These are phyloP conservation scores for Taxillus chinensis DNA, from an alignment of 164 flowering plant species.

Conservation along the genomic window DNA sequence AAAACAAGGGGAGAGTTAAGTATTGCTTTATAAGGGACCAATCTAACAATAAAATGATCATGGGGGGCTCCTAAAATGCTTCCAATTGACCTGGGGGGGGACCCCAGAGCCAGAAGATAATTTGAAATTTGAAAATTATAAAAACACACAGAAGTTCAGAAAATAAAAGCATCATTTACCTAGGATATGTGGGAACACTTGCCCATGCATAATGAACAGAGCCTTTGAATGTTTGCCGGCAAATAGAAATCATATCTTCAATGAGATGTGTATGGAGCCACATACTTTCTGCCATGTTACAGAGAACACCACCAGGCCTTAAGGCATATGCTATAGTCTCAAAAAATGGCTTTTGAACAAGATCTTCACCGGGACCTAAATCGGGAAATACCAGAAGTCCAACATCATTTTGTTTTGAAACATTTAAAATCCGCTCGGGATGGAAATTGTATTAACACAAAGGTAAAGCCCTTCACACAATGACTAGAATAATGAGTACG, in stretches of 20 bases:
- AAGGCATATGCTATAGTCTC: constrained; percentile 69
- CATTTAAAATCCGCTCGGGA: too few species aligned
- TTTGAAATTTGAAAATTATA: too few species aligned
- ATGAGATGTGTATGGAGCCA: constrained; percentile 99
- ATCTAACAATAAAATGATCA: too few species aligned
- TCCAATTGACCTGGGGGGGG: too few species aligned
- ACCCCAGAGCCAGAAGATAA: too few species aligned
- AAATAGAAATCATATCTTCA: constrained; percentile 67
- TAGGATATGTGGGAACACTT: constrained; percentile 96
- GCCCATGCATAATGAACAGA: constrained; percentile 98
- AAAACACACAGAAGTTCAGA: too few species aligned
- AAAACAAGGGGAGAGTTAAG: not conserved
- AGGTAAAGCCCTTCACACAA: too few species aligned
- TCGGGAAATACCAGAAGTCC: not conserved
- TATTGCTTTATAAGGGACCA: too few species aligned
- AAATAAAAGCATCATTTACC: constrained; percentile 28
- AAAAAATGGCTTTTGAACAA: constrained; percentile 92
- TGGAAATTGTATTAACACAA: too few species aligned
- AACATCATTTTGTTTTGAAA: not conserved
- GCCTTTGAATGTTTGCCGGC: constrained; percentile 77
- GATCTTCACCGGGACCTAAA: constrained; percentile 95
- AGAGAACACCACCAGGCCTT: constrained; percentile 95
- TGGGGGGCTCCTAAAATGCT: too few species aligned
- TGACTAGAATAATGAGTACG: not conserved
- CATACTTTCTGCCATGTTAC: constrained; percentile 97